These are phyloP conservation scores for Linaria vulgaris DNA, from an alignment of 257 asterid species.

Conservation along the genomic window DNA sequence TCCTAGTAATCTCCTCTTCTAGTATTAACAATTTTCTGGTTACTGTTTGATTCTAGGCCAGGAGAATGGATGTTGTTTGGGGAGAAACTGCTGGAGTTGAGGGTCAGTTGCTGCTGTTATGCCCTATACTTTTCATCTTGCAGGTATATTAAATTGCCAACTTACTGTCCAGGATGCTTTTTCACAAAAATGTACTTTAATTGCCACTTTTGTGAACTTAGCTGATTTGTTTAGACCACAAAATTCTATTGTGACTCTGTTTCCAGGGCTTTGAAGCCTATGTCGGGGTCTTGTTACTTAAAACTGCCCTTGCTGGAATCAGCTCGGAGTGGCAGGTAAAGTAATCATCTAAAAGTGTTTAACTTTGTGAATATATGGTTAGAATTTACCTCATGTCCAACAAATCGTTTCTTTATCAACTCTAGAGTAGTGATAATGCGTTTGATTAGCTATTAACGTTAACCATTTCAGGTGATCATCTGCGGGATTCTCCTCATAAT, in stretches of 20 bases:
- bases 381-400: slow-evolving; percentile 4
- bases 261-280: slow-evolving; percentile 94
- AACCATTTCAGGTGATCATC: slow-evolving; percentile 67
- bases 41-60: slow-evolving; percentile 53
- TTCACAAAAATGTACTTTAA: neutral
- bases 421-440: slow-evolving; percentile 9
- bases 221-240: neutral
- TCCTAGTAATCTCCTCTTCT: slow-evolving; percentile 1
- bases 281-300: slow-evolving; percentile 80
- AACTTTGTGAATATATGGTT: neutral
- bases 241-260: slow-evolving; percentile 3
- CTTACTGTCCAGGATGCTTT: slow-evolving; percentile 1
- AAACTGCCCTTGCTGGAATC: slow-evolving; percentile 70
- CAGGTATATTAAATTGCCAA: slow-evolving; percentile 50
- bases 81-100: slow-evolving; percentile 98
- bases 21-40: neutral
- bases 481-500: slow-evolving; percentile 90
- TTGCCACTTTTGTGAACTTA: neutral
- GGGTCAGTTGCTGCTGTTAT: slow-evolving; percentile 79
- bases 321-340: slow-evolving; percentile 92
- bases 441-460: slow-evolving; percentile 3
- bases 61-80: slow-evolving; percentile 98
- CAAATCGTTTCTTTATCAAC: too few relatives aligned
- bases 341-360: neutral
- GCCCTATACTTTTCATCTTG: slow-evolving; percentile 69